These are phyloP conservation scores for Lanmaoa pseudosensibilis DNA, from an alignment of 768 basidiomycete species.

Conservation along the genomic window DNA sequence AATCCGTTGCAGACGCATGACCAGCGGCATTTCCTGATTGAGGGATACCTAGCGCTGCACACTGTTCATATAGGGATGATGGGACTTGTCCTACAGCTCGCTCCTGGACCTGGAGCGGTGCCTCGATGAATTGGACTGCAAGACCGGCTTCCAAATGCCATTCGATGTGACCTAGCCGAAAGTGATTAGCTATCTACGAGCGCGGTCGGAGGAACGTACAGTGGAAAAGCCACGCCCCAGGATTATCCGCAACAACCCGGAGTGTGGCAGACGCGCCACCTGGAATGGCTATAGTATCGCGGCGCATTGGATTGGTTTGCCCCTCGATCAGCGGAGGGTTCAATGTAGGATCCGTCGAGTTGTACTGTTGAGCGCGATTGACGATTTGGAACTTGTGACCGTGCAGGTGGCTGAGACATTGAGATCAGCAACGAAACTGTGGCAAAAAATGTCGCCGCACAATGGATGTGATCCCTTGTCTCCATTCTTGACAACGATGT, in stretches of 20 bases:
- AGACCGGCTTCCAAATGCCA: slow-evolving; percentile 87
- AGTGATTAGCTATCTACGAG: background rate
- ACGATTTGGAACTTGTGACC: slow-evolving; percentile 88
- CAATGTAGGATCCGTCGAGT: slow-evolving; percentile 67
- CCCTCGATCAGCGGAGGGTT: slow-evolving; percentile 81
- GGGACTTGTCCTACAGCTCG: slow-evolving; percentile 49
- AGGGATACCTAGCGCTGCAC: slow-evolving; percentile 56
- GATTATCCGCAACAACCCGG: slow-evolving; percentile 86
- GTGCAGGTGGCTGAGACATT: slow-evolving; percentile 73
- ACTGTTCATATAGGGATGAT: slow-evolving; percentile 66
- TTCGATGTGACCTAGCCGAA: slow-evolving; percentile 67
- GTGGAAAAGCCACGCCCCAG: slow-evolving; percentile 86
- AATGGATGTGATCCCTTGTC: slow-evolving; percentile 84
- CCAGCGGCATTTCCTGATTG: slow-evolving; percentile 88
- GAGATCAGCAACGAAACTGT: background rate
- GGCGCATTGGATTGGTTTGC: slow-evolving; percentile 85
- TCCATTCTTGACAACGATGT: slow-evolving; percentile 72
- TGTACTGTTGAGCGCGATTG: slow-evolving; percentile 66
- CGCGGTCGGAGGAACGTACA: slow-evolving; percentile 45
- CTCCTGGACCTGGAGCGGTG: slow-evolving; percentile 69
- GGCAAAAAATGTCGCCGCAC: slow-evolving; percentile 41
- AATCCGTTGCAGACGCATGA: slow-evolving; percentile 62
- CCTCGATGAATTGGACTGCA: slow-evolving; percentile 81
- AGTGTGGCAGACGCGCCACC: slow-evolving; percentile 67
- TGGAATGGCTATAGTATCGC: slow-evolving; percentile 85